Conservation (phyloP, 2,329 filamentous ascomycete genomes). For the Paraphaeosphaeria minitans region DNA sequence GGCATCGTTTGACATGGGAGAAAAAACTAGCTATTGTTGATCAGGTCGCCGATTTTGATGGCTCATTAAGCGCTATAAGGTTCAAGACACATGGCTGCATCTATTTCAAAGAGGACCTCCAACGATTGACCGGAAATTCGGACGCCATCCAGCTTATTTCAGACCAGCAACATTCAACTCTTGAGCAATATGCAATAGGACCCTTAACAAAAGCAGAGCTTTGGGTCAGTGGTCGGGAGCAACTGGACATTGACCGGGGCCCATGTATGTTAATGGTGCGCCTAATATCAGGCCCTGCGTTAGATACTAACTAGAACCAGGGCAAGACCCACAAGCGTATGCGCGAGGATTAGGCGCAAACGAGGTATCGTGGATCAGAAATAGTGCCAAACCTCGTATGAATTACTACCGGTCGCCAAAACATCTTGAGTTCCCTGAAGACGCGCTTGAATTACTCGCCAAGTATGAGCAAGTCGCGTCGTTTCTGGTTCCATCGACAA, state of each 20-base stretch:
- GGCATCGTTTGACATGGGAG: slow-evolving; percentile 16
- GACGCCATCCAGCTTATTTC: slow-evolving; percentile 6
- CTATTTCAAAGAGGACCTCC: slow-evolving; percentile 19
- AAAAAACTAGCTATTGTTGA: slow-evolving; percentile 12
- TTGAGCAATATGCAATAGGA: slow-evolving; percentile 14
- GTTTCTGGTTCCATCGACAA: slow-evolving; percentile 23
- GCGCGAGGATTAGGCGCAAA: slow-evolving; percentile 12
- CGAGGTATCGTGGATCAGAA: slow-evolving; percentile 12
- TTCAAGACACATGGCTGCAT: slow-evolving; percentile 17
- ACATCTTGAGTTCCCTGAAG: slow-evolving; percentile 12
- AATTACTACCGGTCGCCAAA: slow-evolving; percentile 14
- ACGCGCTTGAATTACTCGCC: slow-evolving; percentile 25
- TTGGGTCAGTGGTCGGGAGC: slow-evolving; percentile 17
- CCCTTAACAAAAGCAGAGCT: slow-evolving; percentile 15
- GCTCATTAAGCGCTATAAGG: slow-evolving; percentile 6
- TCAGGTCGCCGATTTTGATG: slow-evolving; percentile 13
- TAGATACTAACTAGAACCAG: slow-evolving; percentile 17
- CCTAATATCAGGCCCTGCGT: slow-evolving; percentile 1
- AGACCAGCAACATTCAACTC: slow-evolving; percentile 3
- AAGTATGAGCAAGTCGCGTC: slow-evolving; percentile 27
- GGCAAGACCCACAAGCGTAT: slow-evolving; percentile 11
- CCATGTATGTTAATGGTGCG: slow-evolving; percentile 12
- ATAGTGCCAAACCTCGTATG: slow-evolving; percentile 14
- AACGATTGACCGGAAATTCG: slow-evolving; percentile 8
- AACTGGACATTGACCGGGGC: slow-evolving; percentile 13